phyloP scores from a whole-genome alignment of 108 stramenopile species.

The Bacterosira constricta region DNA sequence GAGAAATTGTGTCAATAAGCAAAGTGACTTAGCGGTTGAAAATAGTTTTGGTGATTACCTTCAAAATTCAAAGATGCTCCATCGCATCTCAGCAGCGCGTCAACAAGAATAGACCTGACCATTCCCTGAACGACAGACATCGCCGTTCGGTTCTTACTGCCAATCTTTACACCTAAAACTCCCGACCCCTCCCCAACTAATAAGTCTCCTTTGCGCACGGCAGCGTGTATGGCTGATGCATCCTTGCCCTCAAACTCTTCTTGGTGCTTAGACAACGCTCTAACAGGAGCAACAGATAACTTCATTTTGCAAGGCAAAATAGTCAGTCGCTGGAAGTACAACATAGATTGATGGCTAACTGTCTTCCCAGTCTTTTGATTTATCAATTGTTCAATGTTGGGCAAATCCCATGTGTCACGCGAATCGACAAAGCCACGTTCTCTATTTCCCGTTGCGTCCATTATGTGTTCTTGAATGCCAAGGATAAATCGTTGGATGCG shows the following conservation, averaged over 20 bases:
- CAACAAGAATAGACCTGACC: constrained; percentile 77
- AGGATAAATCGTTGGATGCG: constrained; percentile 64
- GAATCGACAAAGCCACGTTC: background rate
- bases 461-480: constrained; percentile 54
- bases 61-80: constrained; percentile 71
- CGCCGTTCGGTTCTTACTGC: constrained; percentile 68
- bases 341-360: constrained; percentile 45
- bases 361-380: constrained; percentile 5
- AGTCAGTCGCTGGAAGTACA: constrained; percentile 70
- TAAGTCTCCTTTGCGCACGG: constrained; percentile 84
- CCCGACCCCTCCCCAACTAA: constrained; percentile 52
- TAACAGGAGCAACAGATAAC: constrained; percentile 70
- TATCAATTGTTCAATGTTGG: constrained; percentile 13
- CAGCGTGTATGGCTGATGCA: constrained; percentile 70
- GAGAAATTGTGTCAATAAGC: too few relatives aligned
- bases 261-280: constrained; percentile 64
- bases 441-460: constrained; percentile 2
- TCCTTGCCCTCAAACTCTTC: constrained; percentile 66
- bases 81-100: constrained; percentile 69
- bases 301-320: constrained; percentile 49
- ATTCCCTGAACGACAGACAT: constrained; percentile 70
- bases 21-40: too few relatives aligned
- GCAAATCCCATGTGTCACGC: constrained; percentile 15
- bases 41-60: too few relatives aligned
- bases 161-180: constrained; percentile 68